Base-by-base conservation (phyloP, 2,329 filamentous ascomycete genomes). In the Sporothrix curviconia region DNA sequence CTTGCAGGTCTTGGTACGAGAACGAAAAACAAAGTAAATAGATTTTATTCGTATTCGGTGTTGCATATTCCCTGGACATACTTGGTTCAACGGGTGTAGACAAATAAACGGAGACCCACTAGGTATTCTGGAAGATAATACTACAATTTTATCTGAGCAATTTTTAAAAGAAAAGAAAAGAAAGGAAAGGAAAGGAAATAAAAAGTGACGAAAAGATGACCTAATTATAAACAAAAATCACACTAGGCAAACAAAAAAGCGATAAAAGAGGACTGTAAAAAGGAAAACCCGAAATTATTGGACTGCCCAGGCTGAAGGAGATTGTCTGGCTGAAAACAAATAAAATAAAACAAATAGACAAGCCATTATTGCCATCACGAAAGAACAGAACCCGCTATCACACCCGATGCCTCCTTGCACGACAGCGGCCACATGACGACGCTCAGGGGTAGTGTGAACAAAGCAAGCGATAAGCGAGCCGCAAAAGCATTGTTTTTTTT, bases 391-490 rank as follows among this genome's bases (percentile, higher is more conserved):
- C 11, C 15, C 2, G 15, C 32, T 28, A 17, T 30, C 15, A 52
- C 32, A 19, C 34, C 15, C 22, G 14, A 30, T 39, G 24, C 49
- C 34, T 25, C 17, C 12, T 9, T 51, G 32, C 28, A 24, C 17
- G 22, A 39, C 36, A 19, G 3, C 32, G 30, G 8, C 32, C 32
- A n/a, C 34, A 11, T 28, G 17, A 39, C 14, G 4, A 40, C 46
- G 28, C 15, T 28, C 37, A 22, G 50, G 36, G 50, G 50, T 42
- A 42, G 32, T 32, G 32, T 8, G 17, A 32, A 6, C 8, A 40
- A 42, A 19, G 30, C 28, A 55, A 46, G 42, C 51, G 39, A 43
- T 42, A 55, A 39, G 42, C 42, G 42, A 47, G 42, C 52, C 40
- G 42, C 30, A 55, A 28, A 39, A 28, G 22, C 1, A 37, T 9